Base-by-base conservation (phyloP, 257 asterid species). In the Jaltomata sinuosa region DNA sequence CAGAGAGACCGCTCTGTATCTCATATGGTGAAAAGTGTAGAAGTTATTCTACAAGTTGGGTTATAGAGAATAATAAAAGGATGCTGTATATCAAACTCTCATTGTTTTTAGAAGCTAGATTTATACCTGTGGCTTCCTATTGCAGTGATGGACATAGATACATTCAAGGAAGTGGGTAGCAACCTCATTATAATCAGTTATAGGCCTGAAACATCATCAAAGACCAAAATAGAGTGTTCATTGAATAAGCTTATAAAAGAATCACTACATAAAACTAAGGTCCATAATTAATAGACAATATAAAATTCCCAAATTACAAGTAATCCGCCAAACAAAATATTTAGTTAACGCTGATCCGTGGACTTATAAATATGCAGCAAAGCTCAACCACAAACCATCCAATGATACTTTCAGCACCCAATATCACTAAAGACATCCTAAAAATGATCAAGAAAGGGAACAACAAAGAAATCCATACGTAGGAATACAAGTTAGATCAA, bases 141-240 rank as follows among this genome's bases (percentile, higher is more conserved):
- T 91, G 89, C 82, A 59, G 88, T 84, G 83, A 87, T 94, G 93
- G 85, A 91, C 86, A 87, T 90, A 92, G 67, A 92, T 88, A 84
- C 98, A 93, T 80, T 96, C 94, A 69, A 93, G 83, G 86, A 92
- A 94, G 84, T 96, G 99, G 90, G 81, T 85, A 59, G 98, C 93
- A 47, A 96, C 89, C 92, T 93, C 97, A 83, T 94, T 92, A 86
- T 89, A 90, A 87, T 93, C 93, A 55, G 78, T 89, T 85, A 96
- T 93, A 61, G 96, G 93, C 93, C 98, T 94, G 93, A 83, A 86
- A 68, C 1, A 76, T 4, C 61, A 76, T 76, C 42, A 76, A 47
- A 49, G 42, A 49, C 81, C 38, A 49, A 76, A 27, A 47, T 76
- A 76, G 27, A n/a, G 42, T 6, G 80, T 45, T 42, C 1, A 76